Evolutionary conservation across 768 basidiomycete species (phyloP), one percentile per base, ranked within the genome.

Genomic region (Termitomyces sp.): DNA sequence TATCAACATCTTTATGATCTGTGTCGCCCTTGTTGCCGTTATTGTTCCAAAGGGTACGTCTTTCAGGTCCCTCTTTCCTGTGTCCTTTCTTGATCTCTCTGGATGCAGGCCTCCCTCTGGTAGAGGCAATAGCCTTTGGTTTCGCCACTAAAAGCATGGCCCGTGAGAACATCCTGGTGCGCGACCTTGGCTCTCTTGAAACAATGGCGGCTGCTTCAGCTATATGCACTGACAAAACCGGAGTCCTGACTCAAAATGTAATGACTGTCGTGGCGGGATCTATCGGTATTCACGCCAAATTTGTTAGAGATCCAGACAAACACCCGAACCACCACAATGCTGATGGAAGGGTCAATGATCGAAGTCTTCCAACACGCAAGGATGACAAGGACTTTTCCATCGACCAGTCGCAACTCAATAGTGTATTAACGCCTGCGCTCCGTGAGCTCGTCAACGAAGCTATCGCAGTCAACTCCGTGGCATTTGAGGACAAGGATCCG

Each of bases 131-230:
- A 46, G 96, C 97, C 0, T 78, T 99, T 34, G 92, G 95, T 1
- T 99, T 98, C 67, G 97, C 95, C 0, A 98, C 95, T 46, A 95
- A 91, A 65, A 87, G 95, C 16, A 98, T 98, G 97, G 91, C 95
- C 8, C 82, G 87, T 66, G 90, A 95, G 71, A 97, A 96, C 53
- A 78, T 98, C 0, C 85, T 98, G 41, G 96, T 98, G 32, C 94
- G 95, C 54, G 92, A 97, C 4, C 83, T 98, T 38, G 91, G 91
- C 6, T 94, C 95, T 16, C 98, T 95, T 73, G 97, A 99, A 75
- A 98, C 94, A 0, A 98, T 98, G 96, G 95, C 91, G 19, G 96
- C 98, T 65, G 92, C 95, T 5, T 95, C 90, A 21, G 95, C 97
- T 57, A 83, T 98, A 4, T 95, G 92, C 73, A 95, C 93, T 14